Base-by-base conservation (phyloP, 176 grass and related monocot genomes). In the Aegilops speltoides region DNA sequence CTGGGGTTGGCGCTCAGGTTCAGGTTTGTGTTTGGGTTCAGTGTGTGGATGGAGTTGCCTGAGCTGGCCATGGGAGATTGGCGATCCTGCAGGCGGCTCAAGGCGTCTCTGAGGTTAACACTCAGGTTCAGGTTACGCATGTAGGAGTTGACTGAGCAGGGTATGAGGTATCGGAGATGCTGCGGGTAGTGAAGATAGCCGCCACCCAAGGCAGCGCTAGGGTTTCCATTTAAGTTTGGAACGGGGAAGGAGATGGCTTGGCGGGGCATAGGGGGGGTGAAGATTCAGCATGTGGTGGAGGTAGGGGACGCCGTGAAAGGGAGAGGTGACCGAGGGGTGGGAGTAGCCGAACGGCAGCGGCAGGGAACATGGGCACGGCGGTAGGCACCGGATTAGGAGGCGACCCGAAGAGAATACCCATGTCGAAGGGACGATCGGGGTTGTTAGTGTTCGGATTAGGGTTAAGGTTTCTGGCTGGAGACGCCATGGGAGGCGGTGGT, bases 391-490 rank as follows among this genome's bases (percentile, higher is more conserved):
- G 92, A 85, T 81, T 91, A 54, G 82, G 71, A 16, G 56, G 77
- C 5, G 88, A 90, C 76, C 83, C 91, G 82, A 94, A 93, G 36
- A 96, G 90, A 60, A 89, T 91, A 3, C 76, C 70, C 16, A 88
- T 46, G 69, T 94, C 90, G 82, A 91, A 96, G 62, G 84, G 87
- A 60, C 16, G 25, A 48, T 65, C 73, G 7, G 48, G 33, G 19
- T 60, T 86, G 31, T 31, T 77, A 17, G 73, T 25, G 73, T 56
- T 77, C 16, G 81, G 13, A 28, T 91, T 91, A 24, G 91, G 79
- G 76, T 91, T 95, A 84, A 91, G 94, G 85, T 90, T 94, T 79
- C 92, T 73, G 45, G 62, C 24, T 2, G 97, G 94, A 84, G 94
- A 79, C 59, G 94, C 97, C 97, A 99, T 96, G 78, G 33, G 73